Conservation (phyloP, 345 rosid species). For the Hirschfeldia incana region DNA sequence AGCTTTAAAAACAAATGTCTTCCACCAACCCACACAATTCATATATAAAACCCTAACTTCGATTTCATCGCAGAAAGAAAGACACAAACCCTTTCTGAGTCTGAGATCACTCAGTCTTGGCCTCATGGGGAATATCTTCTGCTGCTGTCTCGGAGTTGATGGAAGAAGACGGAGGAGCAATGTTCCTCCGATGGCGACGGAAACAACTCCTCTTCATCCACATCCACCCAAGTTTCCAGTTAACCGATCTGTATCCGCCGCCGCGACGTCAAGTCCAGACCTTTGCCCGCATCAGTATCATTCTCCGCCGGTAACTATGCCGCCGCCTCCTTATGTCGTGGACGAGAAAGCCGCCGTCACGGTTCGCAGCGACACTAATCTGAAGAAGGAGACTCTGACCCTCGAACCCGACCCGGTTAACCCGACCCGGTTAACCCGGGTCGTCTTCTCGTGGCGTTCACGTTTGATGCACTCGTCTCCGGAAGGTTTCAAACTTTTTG, state of each 20-base stretch:
- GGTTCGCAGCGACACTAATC: conserved; percentile 61
- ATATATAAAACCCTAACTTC: neutral
- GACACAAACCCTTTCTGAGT: neutral
- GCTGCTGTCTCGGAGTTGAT: conserved; percentile 28
- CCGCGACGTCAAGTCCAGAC: conserved; percentile 57
- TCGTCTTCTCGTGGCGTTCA: conserved; percentile 61
- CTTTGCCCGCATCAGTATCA: conserved; percentile 40
- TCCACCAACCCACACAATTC: too few relatives aligned
- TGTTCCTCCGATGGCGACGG: conserved; percentile 17
- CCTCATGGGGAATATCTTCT: conserved; percentile 69
- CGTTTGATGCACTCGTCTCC: conserved; percentile 68
- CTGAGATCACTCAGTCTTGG: neutral
- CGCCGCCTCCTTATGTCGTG: conserved; percentile 57
- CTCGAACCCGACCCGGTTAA: conserved; percentile 55
- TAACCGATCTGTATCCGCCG: conserved; percentile 62
- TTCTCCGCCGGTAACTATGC: conserved; percentile 40
- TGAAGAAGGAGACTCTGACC: conserved; percentile 66
- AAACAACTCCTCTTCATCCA: conserved; percentile 42
- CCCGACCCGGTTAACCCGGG: conserved; percentile 63
- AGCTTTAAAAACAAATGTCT: too few relatives aligned
- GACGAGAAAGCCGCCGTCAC: conserved; percentile 70
- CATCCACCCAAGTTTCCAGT: conserved; percentile 30
- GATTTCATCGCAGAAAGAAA: neutral
- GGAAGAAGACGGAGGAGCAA: conserved; percentile 16
- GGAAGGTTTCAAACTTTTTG: conserved; percentile 56